Percentiles rank a stretch among this genome's conserved stretches.
Conservation (phyloP, 768 basidiomycete genomes). For the Rhizopogon vulgaris region DNA sequence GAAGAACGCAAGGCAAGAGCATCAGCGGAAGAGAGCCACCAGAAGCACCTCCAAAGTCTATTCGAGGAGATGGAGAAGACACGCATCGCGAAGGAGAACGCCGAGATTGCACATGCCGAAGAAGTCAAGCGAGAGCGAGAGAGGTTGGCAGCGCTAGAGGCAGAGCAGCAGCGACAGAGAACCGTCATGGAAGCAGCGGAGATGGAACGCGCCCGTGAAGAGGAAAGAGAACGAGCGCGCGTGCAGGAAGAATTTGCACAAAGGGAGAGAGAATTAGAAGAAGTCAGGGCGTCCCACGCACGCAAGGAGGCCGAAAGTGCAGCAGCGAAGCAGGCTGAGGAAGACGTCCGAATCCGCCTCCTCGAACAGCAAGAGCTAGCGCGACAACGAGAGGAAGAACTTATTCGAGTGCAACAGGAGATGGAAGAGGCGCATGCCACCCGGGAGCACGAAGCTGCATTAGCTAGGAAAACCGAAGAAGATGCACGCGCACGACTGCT, state of each 20-base stretch:
- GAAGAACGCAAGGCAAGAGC: constrained; percentile 25
- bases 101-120: constrained; percentile 18
- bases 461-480: constrained; percentile 17
- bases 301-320: constrained; percentile 20
- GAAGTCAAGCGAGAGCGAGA: constrained; percentile 22
- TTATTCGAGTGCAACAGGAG: constrained; percentile 16
- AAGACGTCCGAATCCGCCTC: constrained; percentile 17
- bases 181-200: constrained; percentile 22
- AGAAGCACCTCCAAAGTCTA: constrained; percentile 22
- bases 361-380: constrained; percentile 18
- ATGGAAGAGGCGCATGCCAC: constrained; percentile 20
- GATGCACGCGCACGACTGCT: constrained; percentile 16
- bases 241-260: constrained; percentile 23
- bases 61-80: constrained; percentile 20
- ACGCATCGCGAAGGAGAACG: constrained; percentile 17
- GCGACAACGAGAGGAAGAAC: constrained; percentile 21
- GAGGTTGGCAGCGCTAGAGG: constrained; percentile 23
- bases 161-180: constrained; percentile 21
- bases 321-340: constrained; percentile 18
- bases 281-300: constrained; percentile 17
- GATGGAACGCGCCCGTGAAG: constrained; percentile 10
- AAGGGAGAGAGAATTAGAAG: constrained; percentile 20
- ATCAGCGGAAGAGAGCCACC: constrained; percentile 22
- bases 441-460: constrained; percentile 18
- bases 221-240: constrained; percentile 24